These are phyloP conservation scores for Ganoderma lingzhi DNA, from an alignment of 1,284 basidiomycete genomes.

Conservation along the genomic window DNA sequence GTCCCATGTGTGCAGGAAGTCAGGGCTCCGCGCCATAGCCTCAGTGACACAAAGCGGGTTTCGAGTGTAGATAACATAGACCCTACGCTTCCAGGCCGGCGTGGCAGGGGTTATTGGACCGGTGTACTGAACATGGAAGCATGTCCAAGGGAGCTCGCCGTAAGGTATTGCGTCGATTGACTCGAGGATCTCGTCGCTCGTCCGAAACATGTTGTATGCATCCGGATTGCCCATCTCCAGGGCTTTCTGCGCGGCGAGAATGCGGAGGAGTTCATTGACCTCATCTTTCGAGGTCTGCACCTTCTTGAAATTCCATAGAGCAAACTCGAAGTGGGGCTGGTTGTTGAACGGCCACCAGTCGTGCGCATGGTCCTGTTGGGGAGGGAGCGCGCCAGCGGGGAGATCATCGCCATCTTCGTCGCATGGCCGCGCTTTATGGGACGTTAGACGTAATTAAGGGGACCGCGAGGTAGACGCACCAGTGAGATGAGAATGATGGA, in stretches of 20 bases:
- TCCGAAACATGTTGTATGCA: background rate
- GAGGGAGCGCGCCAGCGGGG: background rate
- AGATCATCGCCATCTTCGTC: background rate
- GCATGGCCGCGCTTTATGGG: background rate
- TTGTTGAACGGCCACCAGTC: background rate
- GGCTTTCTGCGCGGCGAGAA: background rate
- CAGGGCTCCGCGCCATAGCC: background rate
- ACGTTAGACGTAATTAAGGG: too few species aligned
- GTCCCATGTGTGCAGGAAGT: background rate
- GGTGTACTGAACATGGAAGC: background rate
- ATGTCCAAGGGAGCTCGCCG: background rate
- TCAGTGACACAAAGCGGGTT: slow-evolving; percentile 15
- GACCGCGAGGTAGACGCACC: too few species aligned
- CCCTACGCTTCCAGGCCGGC: background rate
- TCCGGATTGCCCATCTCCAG: background rate
- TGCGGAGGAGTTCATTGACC: background rate
- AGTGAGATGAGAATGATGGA: too few species aligned
- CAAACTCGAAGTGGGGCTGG: background rate
- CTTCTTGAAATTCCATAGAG: background rate
- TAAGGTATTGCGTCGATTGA: background rate
- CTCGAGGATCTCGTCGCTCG: background rate
- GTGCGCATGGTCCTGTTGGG: background rate
- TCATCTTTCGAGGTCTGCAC: background rate
- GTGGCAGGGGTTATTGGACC: background rate
- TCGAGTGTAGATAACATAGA: background rate